phyloP scores from a whole-genome alignment of 73 alveolate genomes.

The Paramecium octaurelia region DNA sequence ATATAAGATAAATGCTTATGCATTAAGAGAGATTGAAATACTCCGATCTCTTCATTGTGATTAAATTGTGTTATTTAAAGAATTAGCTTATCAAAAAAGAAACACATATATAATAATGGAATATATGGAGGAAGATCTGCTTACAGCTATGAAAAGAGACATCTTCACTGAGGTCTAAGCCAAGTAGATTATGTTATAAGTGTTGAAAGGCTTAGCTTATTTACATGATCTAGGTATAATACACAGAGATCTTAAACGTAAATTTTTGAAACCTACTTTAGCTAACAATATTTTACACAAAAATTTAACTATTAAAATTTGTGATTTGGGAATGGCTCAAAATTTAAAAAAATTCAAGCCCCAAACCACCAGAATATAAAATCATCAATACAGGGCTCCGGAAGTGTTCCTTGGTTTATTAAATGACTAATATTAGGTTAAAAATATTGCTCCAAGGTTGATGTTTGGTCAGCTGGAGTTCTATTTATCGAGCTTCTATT shows the following conservation, averaged over 20 bases:
- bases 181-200: neutral
- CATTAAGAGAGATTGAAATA: neutral
- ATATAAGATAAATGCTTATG: neutral
- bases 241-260: neutral
- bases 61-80: neutral
- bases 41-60: neutral
- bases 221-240: neutral
- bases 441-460: neutral
- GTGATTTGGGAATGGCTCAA: constrained; percentile 20
- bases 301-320: neutral
- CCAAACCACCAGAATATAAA: neutral
- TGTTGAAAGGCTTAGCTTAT: neutral
- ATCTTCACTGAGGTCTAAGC: neutral
- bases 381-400: neutral
- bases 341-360: neutral
- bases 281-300: neutral
- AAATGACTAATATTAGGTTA: neutral
- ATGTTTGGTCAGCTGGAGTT: neutral
- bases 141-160: neutral
- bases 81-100: neutral
- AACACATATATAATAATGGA: neutral
- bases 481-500: neutral
- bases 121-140: neutral
- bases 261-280: neutral
- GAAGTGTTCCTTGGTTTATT: constrained; percentile 9